Evolutionary conservation across 2,329 filamentous ascomycete genomes (phyloP), one percentile per base, ranked within the genome.

Genomic region (Fusarium sp.): DNA sequence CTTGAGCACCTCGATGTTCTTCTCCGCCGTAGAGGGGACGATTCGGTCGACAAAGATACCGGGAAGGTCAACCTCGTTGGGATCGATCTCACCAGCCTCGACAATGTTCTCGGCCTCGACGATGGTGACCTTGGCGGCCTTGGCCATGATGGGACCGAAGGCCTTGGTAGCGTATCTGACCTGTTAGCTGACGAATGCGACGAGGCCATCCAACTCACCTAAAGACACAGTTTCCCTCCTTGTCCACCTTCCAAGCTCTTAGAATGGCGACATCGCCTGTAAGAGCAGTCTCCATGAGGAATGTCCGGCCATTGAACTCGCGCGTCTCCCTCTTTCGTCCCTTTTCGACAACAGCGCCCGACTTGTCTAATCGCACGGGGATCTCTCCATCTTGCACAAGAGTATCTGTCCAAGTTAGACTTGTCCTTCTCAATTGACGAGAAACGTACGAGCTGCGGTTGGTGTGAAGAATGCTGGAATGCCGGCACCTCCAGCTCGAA

Each of bases 41-140:
- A 97, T 93, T 56, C 94, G 89, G 80, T 96, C 92, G 78, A 97
- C 92, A 80, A 91, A 97, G 75, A 97, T 95, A 11, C 94, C 94
- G 0, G 94, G 94, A 5, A 97, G 86, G 78, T 97, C 91, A 6
- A 97, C 91, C 50, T 91, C 89, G 69, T 94, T 91, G 4, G 94
- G 91, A 63, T 92, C 88, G 42, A 97, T 92, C 3, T 90, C 89
- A 27, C 94, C 94, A 2, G 91, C 82, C 3, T 92, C 90, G 62
- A 97, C 94, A 68, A 97, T 95, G 72, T 96, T 88, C 66, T 97
- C 94, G 2, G 94, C 94, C 81, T 97, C 94, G 40, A 97, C 94
- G 45, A 97, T 95, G 29, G 94, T 92, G 42, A 94, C 79, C 57
- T 88, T 90, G 1, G 94, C 94, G 0, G 94, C 94, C 83, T 96